phyloP scores from a whole-genome alignment of 2,329 filamentous ascomycete genomes.

The Diaporthe nobilis region DNA sequence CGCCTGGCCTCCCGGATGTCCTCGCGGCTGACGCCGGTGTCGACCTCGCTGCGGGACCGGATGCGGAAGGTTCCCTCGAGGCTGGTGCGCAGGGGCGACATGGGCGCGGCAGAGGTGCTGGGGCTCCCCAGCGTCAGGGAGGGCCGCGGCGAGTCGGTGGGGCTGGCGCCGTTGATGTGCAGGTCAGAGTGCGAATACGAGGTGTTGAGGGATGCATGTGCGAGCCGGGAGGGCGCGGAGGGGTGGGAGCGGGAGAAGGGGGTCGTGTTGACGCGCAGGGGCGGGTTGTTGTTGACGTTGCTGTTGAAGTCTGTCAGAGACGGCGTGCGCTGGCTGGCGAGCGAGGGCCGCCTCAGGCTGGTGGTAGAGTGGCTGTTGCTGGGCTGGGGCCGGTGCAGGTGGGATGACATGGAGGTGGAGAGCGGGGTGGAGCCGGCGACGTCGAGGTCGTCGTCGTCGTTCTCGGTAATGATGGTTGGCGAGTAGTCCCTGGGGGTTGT shows the following conservation, averaged over 20 bases:
- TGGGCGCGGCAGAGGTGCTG: conserved; percentile 55
- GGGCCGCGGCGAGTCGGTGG: conserved; percentile 47
- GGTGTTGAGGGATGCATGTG: conserved; percentile 44
- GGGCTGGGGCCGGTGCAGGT: conserved; percentile 48
- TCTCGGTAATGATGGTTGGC: conserved; percentile 69
- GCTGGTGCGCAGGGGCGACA: conserved; percentile 70
- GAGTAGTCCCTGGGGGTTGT: conserved; percentile 65
- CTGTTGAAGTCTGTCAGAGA: conserved; percentile 40
- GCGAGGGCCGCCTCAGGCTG: conserved; percentile 54
- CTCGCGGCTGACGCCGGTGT: conserved; percentile 67
- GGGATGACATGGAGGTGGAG: conserved; percentile 45
- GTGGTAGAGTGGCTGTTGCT: conserved; percentile 47
- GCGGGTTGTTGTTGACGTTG: conserved; percentile 33
- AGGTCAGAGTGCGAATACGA: conserved; percentile 59
- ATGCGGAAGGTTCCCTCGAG: conserved; percentile 72
- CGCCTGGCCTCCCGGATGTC: conserved; percentile 73
- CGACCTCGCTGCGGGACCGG: conserved; percentile 72
- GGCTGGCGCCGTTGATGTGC: conserved; percentile 53
- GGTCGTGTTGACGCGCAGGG: conserved; percentile 39
- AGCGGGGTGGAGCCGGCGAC: conserved; percentile 40
- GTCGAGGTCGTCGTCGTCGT: conserved; percentile 59
- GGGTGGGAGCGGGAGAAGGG: conserved; percentile 46
- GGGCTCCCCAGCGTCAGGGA: conserved; percentile 45
- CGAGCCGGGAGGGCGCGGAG: conserved; percentile 43
- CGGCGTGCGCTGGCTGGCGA: conserved; percentile 54